phyloP scores from a whole-genome alignment of 257 asterid species.

The Nicotiana otophora region DNA sequence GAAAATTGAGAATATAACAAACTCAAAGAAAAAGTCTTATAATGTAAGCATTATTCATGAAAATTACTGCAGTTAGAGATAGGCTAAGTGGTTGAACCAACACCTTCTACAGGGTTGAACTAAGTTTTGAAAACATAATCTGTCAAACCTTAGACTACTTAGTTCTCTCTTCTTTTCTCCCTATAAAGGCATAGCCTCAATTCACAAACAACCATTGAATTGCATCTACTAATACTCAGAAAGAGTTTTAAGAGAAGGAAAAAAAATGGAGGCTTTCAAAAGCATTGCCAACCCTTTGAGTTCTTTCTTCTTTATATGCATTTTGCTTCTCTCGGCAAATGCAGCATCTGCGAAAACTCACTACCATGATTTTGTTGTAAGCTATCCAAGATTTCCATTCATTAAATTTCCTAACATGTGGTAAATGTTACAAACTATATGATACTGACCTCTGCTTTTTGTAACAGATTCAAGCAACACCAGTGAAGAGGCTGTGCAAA shows the following conservation, averaged over 20 bases:
- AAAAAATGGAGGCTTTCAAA: constrained; percentile 17
- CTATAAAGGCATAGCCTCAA: constrained; percentile 34
- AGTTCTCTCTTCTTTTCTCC: constrained; percentile 15
- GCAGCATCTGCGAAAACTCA: constrained; percentile 45
- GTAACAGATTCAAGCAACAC: constrained; percentile 63
- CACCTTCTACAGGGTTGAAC: constrained; percentile 29
- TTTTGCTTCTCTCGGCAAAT: constrained; percentile 31
- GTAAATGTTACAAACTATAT: too few relatives aligned
- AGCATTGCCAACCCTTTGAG: constrained; percentile 10
- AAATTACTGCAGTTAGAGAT: constrained; percentile 19
- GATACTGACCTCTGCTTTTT: background rate
- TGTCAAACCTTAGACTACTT: constrained; percentile 39
- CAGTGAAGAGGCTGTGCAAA: constrained; percentile 89
- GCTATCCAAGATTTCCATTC: background rate
- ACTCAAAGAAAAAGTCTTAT: constrained; percentile 19
- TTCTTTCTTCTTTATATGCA: constrained; percentile 20
- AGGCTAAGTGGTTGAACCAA: constrained; percentile 45
- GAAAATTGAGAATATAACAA: background rate
- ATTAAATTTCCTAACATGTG: background rate
- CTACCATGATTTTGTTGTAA: constrained; percentile 61
- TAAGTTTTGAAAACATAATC: constrained; percentile 38
- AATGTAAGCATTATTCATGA: constrained; percentile 27
- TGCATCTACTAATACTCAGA: background rate
- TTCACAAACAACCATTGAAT: constrained; percentile 18
- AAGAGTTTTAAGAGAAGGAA: background rate